Conservation (phyloP, 2,329 filamentous ascomycete species). For the Hypoxylon sp. region DNA sequence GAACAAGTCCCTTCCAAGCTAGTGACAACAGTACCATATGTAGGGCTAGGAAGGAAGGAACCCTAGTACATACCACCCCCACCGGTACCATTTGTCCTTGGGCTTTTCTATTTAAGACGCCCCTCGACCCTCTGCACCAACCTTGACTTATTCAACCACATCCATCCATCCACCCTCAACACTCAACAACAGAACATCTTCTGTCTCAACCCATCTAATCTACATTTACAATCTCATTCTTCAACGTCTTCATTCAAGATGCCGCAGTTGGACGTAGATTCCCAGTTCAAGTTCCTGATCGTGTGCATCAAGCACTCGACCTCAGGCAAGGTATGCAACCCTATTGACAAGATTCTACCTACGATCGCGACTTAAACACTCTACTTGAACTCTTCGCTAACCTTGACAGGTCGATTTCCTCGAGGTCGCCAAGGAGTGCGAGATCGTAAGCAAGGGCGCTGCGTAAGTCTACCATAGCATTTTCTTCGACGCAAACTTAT, state of each 20-base stretch:
- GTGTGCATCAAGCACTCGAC: conserved; percentile 71
- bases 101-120: not conserved
- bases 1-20: not conserved
- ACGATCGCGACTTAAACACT: not conserved
- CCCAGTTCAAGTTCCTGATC: conserved; percentile 74
- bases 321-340: conserved; percentile 66
- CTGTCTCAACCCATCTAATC: too few relatives aligned
- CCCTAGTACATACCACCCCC: not conserved
- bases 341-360: not conserved
- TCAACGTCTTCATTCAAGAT: too few relatives aligned
- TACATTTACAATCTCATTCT: too few relatives aligned
- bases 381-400: conserved; percentile 34
- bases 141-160: not conserved
- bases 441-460: conserved; percentile 73
- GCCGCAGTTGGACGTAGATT: conserved; percentile 61
- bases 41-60: not conserved
- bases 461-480: conserved; percentile 66
- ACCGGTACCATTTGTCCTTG: not conserved
- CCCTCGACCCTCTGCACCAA: conserved; percentile 1
- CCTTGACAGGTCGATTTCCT: conserved; percentile 70
- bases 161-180: conserved; percentile 2
- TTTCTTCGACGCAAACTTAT: not conserved
- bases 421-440: conserved; percentile 72
- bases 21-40: not conserved
- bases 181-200: not conserved